A percentile compares a stretch with the other conserved stretches of the same genome.
These are phyloP conservation scores for Rhodotorula graminis DNA, from an alignment of 768 basidiomycete genomes.

Conservation along the genomic window DNA sequence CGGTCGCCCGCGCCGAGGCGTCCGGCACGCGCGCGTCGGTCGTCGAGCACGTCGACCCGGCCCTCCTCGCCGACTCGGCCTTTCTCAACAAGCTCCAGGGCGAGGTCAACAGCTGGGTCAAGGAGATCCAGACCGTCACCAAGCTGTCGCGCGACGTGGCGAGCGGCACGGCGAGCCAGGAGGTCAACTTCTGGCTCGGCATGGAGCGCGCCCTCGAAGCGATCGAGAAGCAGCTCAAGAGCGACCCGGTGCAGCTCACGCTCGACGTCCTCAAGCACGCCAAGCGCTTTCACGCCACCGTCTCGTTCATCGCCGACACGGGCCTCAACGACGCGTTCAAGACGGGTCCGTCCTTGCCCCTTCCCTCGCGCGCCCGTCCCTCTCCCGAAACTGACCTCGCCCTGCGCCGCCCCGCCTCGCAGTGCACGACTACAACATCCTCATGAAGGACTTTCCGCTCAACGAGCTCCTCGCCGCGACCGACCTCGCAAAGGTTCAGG, in stretches of 20 bases:
- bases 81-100: constrained; percentile 90
- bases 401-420: not conserved
- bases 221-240: constrained; percentile 83
- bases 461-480: constrained; percentile 95
- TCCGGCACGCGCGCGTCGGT: constrained; percentile 56
- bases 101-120: constrained; percentile 97
- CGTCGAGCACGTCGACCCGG: constrained; percentile 71
- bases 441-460: constrained; percentile 98
- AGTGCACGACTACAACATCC: constrained; percentile 96
- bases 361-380: too few relatives aligned
- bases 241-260: constrained; percentile 67
- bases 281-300: constrained; percentile 93
- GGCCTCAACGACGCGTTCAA: constrained; percentile 92
- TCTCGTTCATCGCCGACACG: constrained; percentile 96
- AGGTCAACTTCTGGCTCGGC: constrained; percentile 98
- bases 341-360: constrained; percentile 55
- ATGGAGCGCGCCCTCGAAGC: constrained; percentile 88
- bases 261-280: constrained; percentile 85
- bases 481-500: constrained; percentile 90
- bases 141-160: constrained; percentile 90
- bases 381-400: too few relatives aligned
- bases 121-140: constrained; percentile 92
- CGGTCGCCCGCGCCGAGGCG: constrained; percentile 60
- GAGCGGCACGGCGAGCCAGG: constrained; percentile 93
- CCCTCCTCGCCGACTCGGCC: constrained; percentile 75